A percentile compares a stretch with the other conserved stretches of the same genome.
Evolutionary conservation across 2,329 filamentous ascomycete genomes (phyloP).

Genomic region (Emmonsiellopsis sp.): DNA sequence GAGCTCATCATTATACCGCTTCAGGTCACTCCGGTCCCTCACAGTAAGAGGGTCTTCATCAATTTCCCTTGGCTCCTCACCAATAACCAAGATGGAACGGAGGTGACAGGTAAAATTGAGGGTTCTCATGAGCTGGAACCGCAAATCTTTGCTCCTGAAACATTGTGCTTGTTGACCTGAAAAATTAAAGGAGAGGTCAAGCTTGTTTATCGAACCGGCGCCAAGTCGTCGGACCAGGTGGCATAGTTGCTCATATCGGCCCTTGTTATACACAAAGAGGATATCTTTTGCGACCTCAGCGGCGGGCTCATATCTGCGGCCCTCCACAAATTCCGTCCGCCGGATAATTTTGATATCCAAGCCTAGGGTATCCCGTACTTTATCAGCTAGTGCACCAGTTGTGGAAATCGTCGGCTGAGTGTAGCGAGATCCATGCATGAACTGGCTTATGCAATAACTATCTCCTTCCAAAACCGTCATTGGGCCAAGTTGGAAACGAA

Average conservation of each 20-base stretch:
- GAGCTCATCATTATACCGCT: not conserved
- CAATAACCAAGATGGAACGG: too few relatives aligned
- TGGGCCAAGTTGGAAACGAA: not conserved
- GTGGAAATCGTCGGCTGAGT: not conserved
- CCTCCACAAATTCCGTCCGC: not conserved
- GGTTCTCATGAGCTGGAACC: not conserved
- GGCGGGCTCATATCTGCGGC: not conserved
- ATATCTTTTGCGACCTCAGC: not conserved
- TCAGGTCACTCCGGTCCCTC: not conserved
- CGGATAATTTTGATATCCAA: not conserved
- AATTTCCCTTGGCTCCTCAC: too few relatives aligned
- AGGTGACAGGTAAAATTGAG: not conserved
- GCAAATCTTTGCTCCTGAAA: not conserved
- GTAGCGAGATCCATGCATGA: not conserved
- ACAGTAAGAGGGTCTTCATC: not conserved
- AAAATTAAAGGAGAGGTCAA: not conserved
- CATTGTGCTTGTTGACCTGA: not conserved
- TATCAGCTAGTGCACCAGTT: not conserved
- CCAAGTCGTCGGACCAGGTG: not conserved
- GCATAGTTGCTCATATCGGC: not conserved
- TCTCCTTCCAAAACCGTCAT: not conserved
- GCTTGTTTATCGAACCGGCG: not conserved
- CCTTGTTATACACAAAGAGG: not conserved
- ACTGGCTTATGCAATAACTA: not conserved
- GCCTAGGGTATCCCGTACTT: not conserved